Base-by-base conservation (phyloP, 345 rosid species). In the Draba incana region DNA sequence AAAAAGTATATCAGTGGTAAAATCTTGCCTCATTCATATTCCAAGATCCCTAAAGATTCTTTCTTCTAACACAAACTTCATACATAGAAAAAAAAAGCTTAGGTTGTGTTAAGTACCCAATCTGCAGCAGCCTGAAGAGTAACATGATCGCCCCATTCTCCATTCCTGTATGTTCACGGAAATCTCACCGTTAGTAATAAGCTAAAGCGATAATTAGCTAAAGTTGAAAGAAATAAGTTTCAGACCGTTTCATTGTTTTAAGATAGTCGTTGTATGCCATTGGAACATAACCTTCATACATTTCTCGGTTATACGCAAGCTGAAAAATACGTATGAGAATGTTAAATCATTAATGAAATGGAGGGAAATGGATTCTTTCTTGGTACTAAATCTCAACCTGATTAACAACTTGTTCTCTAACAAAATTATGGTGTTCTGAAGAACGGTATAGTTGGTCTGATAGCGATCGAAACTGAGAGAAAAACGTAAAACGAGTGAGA, bases 371-470 rank as follows among this genome's bases (percentile, higher is more conserved):
- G 7, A 62, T 62, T 61, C 0, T 44, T 39, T 71, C 63, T 54
- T 38, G 54, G 23, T 33, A 64, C 45, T 28, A 11, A 45, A 37
- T 51, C 33, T 75, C 57, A 69, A 92, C 97, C 92, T 89, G 97
- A 76, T 75, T 62, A 57, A 85, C 76, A 67, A 92, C 74, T 78
- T 81, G 88, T 49, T 86, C 82, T 64, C 98, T 86, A 70, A 89
- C 92, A 83, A 64, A 66, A 53, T 72, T 82, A 78, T 89, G 97
- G 70, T 86, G 82, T 28, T 89, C 91, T 50, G 90, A 51, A 62
- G 98, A 82, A 45, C 86, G 88, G 67, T 89, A 92, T 39, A 92
- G 88, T 80, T 89, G 98, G 69, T 92, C 98, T 50, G 97, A 88
- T 69, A 89, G 68, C 39, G 98, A 80, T 25, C 97, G 86, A 69